Percentiles rank a stretch among this genome's conserved stretches.
Conservation (phyloP, 352 stramenopile genomes). For the Pythium apleroticum region DNA sequence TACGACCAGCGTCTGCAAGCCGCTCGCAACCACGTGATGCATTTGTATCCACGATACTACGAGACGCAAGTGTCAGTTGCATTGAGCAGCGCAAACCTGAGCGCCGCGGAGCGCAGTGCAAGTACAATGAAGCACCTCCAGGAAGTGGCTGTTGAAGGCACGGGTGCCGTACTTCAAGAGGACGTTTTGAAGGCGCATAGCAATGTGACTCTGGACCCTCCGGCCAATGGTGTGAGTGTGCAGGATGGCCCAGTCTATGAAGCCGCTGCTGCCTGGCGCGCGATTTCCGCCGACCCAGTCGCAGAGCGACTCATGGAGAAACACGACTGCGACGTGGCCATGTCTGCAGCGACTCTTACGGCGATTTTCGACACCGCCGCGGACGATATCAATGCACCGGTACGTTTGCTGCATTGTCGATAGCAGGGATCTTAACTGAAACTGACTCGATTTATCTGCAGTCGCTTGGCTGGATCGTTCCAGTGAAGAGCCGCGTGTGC, state of each 20-base stretch:
- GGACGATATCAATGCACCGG: constrained; percentile 26
- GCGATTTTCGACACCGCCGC: constrained; percentile 57
- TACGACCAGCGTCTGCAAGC: constrained; percentile 41
- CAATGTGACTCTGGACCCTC: background rate
- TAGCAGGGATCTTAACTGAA: background rate
- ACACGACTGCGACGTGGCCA: constrained; percentile 67
- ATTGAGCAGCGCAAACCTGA: constrained; percentile 16
- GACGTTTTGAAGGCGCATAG: constrained; percentile 7
- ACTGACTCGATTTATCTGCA: constrained; percentile 14
- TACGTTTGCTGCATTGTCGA: background rate
- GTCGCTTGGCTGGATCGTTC: constrained; percentile 48
- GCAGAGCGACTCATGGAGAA: constrained; percentile 63
- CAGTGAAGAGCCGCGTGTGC: constrained; percentile 52
- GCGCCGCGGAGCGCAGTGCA: constrained; percentile 9
- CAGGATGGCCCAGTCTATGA: background rate
- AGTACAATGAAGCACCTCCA: constrained; percentile 42
- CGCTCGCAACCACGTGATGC: constrained; percentile 60
- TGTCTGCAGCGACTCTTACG: constrained; percentile 67
- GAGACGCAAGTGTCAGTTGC: constrained; percentile 39
- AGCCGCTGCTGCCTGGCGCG: constrained; percentile 6
- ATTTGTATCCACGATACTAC: constrained; percentile 67
- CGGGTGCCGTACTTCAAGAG: constrained; percentile 20
- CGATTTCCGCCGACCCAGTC: constrained; percentile 59
- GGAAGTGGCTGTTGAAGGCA: constrained; percentile 41
- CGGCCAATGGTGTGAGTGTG: background rate